Base-by-base conservation (phyloP, 2,329 filamentous ascomycete species). In the Fusarium sambucinum region DNA sequence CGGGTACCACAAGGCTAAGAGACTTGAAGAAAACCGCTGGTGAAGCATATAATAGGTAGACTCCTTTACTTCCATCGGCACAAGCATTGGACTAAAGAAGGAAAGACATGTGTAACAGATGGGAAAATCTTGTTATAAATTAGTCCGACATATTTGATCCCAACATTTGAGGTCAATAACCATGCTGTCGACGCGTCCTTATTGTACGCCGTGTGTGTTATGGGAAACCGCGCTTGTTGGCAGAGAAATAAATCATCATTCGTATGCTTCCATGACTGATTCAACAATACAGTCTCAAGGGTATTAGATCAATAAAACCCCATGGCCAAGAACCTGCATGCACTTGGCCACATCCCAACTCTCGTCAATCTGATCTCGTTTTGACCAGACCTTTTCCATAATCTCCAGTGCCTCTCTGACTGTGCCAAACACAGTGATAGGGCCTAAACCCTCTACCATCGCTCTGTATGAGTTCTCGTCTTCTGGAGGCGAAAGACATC, bases 351-450 rank as follows among this genome's bases (percentile, higher is more conserved):
- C 64, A 55, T 84, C 82, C 82, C 81, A 85, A 21, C 73, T 77
- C 66, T 80, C 79, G 53, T 82, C 80, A 12, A 80, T 78, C 53
- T 77, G 67, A 12, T 77, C 77, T 11, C 80, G 73, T 27, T 72
- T 71, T 3, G 77, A 74, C 84, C 84, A 86, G 1, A 85, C 81
- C 30, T 74, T 76, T 69, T 84, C 81, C 80, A 85, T 82, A 23
- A 85, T 77, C 16, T 76, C 75, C 33, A 83, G 71, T 4, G 82
- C 81, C 54, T 82, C 79, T 56, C 75, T 78, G 17, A 83, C 75
- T 0, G 83, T 82, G 3, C 84, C 83, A 59, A 85, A 85, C 3
- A 82, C 75, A 53, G 78, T 77, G 5, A 84, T 63, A 3, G 80
- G 75, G 5, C 83, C 82, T 63, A 86, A 78, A 4, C 74, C 73